phyloP scores from a whole-genome alignment of 306 rosid species.

The Prunus davidiana region DNA sequence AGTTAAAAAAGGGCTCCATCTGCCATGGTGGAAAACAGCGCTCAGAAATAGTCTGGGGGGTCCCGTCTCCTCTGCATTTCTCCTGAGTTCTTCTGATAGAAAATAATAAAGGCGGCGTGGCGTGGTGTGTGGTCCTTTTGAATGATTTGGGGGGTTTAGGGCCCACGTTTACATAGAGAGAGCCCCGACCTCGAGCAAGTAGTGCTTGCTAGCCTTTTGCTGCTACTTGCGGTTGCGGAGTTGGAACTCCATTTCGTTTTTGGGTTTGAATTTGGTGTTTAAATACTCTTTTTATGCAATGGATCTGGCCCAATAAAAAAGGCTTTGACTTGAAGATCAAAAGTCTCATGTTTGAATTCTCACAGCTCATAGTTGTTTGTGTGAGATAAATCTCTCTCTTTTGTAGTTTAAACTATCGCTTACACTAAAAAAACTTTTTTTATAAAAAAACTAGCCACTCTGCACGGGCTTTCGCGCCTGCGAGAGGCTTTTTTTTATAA shows the following conservation, averaged over 20 bases:
- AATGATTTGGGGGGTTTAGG: background rate
- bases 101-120: background rate
- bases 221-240: too few species aligned
- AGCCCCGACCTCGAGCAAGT: background rate
- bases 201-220: too few species aligned
- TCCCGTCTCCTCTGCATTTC: background rate
- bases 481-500: too few species aligned
- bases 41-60: background rate
- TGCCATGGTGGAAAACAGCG: background rate
- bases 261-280: too few species aligned
- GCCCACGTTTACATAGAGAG: background rate
- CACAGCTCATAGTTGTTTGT: too few species aligned
- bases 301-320: too few species aligned
- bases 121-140: background rate
- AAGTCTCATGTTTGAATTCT: fast-evolving
- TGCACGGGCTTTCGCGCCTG: too few species aligned
- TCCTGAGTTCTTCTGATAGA: background rate
- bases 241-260: too few species aligned
- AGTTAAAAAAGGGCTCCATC: background rate
- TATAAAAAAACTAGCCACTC: too few species aligned
- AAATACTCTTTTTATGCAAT: too few species aligned
- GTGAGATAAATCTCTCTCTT: fast-evolving
- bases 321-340: fast-evolving
- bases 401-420: too few species aligned
- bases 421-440: too few species aligned